Evolutionary conservation across 345 rosid species (phyloP).

Genomic region (Populus simonii): DNA sequence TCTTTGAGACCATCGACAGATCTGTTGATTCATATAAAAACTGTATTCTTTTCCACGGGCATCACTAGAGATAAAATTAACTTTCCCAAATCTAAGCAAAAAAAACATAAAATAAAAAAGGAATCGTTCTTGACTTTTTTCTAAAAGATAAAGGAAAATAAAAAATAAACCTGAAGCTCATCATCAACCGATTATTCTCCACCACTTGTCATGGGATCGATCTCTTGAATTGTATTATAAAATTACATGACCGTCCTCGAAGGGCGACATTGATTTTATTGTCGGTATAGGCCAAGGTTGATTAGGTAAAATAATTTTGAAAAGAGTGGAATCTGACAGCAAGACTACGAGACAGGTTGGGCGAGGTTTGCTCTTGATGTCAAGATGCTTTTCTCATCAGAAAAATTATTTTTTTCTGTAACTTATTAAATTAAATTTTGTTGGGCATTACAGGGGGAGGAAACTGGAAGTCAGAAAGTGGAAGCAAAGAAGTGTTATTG

Average conservation of each 20-base stretch:
- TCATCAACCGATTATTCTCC: background rate
- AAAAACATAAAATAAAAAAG: too few relatives aligned
- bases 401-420: background rate
- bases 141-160: too few relatives aligned
- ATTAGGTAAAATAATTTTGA: conserved; percentile 28
- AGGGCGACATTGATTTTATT: conserved; percentile 36
- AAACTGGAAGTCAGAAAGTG: background rate
- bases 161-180: background rate
- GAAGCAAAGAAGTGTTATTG: conserved; percentile 18
- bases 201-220: background rate
- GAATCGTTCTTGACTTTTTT: too few relatives aligned
- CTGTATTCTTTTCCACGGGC: too few relatives aligned
- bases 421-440: too few relatives aligned
- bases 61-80: too few relatives aligned
- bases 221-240: background rate
- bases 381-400: conserved; percentile 15
- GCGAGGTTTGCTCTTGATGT: conserved; percentile 18
- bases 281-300: conserved; percentile 24
- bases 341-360: conserved; percentile 31
- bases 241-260: conserved; percentile 17
- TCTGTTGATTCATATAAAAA: too few relatives aligned
- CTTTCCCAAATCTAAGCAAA: too few relatives aligned
- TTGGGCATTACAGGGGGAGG: background rate
- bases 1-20: too few relatives aligned
- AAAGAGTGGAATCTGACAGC: conserved; percentile 30